Evolutionary conservation across 352 stramenopile species (phyloP).

Genomic region (Pythium myriotylum): DNA sequence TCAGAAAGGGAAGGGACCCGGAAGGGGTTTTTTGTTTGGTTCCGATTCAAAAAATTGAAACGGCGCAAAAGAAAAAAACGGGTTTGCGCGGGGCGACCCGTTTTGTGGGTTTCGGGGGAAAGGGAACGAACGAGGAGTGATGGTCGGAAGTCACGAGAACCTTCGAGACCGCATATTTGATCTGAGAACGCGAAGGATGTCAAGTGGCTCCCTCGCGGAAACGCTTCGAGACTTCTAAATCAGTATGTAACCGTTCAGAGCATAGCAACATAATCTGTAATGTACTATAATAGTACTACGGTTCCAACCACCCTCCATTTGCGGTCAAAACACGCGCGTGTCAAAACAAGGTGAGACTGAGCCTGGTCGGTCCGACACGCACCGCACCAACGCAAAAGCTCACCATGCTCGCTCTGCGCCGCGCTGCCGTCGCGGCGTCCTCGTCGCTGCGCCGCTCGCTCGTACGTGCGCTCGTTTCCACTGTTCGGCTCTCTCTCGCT

Average conservation of each 20-base stretch:
- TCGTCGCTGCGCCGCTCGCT: conserved; percentile 18
- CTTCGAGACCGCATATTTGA: background rate
- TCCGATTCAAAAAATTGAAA: no score
- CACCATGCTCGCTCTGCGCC: background rate
- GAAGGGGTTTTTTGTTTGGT: no score
- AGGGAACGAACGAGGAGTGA: background rate
- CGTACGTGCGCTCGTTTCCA: conserved; percentile 13
- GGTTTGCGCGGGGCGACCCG: no score
- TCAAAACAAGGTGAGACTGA: conserved; percentile 23
- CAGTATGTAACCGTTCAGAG: no score
- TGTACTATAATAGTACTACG: background rate
- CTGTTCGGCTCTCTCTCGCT: background rate
- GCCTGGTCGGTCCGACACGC: background rate
- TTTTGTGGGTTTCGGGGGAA: no score
- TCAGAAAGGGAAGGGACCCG: no score
- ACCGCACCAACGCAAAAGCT: conserved; percentile 1
- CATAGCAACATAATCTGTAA: no score
- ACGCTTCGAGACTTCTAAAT: background rate
- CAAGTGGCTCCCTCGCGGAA: background rate
- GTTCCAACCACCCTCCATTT: background rate
- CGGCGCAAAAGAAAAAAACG: no score
- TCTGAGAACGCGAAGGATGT: background rate
- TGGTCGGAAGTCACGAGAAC: background rate
- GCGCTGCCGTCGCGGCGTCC: conserved; percentile 2
- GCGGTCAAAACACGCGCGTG: background rate